Evolutionary conservation across 768 basidiomycete genomes (phyloP).

Genomic region (Mycena olivaceomarginata): DNA sequence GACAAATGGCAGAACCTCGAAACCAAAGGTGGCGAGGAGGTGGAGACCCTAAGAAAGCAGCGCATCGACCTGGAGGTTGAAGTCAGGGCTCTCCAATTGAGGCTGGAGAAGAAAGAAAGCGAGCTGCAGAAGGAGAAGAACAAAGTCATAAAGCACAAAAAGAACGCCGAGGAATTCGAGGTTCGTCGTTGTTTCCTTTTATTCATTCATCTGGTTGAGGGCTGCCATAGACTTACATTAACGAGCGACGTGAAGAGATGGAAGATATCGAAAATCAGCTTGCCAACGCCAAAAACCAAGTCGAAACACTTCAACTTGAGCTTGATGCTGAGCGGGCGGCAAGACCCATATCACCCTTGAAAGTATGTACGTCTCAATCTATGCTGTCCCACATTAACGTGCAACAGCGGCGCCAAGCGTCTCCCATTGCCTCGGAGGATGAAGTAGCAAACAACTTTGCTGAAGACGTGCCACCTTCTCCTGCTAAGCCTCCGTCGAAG

Average conservation of each 20-base stretch:
- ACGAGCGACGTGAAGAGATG: conserved; percentile 58
- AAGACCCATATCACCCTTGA: conserved; percentile 52
- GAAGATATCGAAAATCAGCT: conserved; percentile 58
- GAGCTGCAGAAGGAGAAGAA: conserved; percentile 65
- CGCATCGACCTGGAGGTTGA: conserved; percentile 75
- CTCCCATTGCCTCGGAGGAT: conserved; percentile 42
- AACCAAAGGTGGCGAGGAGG: conserved; percentile 75
- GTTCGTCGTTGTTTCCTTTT: conserved; percentile 53
- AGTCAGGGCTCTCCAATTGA: conserved; percentile 66
- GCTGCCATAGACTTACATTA: conserved; percentile 59
- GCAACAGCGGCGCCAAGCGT: conserved; percentile 26
- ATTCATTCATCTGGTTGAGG: conserved; percentile 12
- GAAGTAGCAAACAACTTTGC: conserved; percentile 47
- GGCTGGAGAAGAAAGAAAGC: conserved; percentile 58
- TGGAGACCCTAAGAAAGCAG: conserved; percentile 72
- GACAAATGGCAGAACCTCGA: conserved; percentile 83
- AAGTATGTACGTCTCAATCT: conserved; percentile 36
- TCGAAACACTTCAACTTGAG: conserved; percentile 66
- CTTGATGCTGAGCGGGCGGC: conserved; percentile 62
- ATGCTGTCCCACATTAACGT: conserved; percentile 7
- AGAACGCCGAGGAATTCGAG: conserved; percentile 65
- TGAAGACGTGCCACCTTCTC: conserved; percentile 43
- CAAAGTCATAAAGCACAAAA: conserved; percentile 64
- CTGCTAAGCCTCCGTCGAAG: conserved; percentile 34
- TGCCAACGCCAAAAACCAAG: conserved; percentile 62